Base-by-base conservation (phyloP, 192 early-diverging fungal species). In the Backusella parvicylindrica region DNA sequence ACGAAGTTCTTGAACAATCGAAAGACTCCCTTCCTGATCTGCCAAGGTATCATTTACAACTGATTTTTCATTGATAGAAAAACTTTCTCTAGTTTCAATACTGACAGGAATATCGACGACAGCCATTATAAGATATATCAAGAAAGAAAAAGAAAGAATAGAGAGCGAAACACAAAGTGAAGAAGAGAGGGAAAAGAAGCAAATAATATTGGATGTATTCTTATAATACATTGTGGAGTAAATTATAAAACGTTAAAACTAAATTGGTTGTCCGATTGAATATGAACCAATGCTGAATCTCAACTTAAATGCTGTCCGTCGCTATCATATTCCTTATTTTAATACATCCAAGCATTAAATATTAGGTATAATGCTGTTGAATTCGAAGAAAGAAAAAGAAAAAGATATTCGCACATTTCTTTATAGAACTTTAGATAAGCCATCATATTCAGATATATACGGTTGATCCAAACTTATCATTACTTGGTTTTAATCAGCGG, bases 21-120 rank as follows among this genome's bases (percentile, higher is more conserved):
- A 1, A 21, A 80, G 33, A 6, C 11, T 43, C 1, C 71, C 38
- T 37, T 76, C 74, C 68, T 80, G 68, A 31, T 70, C 68, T 41
- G 28, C 15, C 40, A 70, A 70, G 6, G 26, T 70, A 26, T 70
- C 31, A 26, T 66, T 33, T 35, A 66, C 28, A 33, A n/a, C 28
- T 15, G 18, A 13, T 18, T 35, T 66, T 35, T 66, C n/a, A 33
- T 33, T 35, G 16, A 66, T 66, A 32, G 33, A 35, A 33, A 66
- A 33, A 1, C 16, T 66, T 3, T 66, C 64, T 66, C 32, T 66
- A 16, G 50, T 2, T 70, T 32, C 49, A 30, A 72, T 33, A 23
- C 16, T 31, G 38, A 60, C 33, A 38, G 49, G 35, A 23, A 28
- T 23, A 47, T 70, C 40, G 18, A 70, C 37, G 4, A 65, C 41